Evolutionary conservation across 768 basidiomycete species (phyloP).

Genomic region (Trametopsis cervina): DNA sequence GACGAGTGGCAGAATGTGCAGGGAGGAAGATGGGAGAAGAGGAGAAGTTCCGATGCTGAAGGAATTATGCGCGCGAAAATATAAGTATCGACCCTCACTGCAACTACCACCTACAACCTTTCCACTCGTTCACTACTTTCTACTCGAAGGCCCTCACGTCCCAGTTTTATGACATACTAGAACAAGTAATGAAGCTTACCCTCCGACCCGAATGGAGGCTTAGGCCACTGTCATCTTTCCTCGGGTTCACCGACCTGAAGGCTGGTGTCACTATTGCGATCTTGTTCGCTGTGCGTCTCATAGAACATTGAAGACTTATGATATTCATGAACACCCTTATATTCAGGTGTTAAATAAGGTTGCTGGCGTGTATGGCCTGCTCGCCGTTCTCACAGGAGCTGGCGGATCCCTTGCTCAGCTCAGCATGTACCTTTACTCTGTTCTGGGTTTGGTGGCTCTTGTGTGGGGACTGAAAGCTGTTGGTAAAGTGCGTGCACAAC

Average conservation of each 20-base stretch:
- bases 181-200: constrained; percentile 59
- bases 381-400: constrained; percentile 84
- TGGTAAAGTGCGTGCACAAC: constrained; percentile 54
- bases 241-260: constrained; percentile 88
- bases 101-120: neutral
- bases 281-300: constrained; percentile 72
- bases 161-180: constrained; percentile 14
- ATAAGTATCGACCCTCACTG: neutral
- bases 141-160: neutral
- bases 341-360: constrained; percentile 89
- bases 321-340: constrained; percentile 10
- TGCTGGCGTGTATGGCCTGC: constrained; percentile 92
- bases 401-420: constrained; percentile 93
- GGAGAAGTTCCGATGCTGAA: neutral
- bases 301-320: constrained; percentile 1
- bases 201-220: constrained; percentile 80
- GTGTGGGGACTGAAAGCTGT: constrained; percentile 87
- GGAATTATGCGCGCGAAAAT: neutral
- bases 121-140: neutral
- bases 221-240: constrained; percentile 76
- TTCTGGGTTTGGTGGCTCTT: constrained; percentile 69
- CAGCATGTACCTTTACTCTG: constrained; percentile 90
- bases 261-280: constrained; percentile 85
- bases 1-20: neutral
- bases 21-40: neutral